Evolutionary conservation across 2,329 filamentous ascomycete species (phyloP).

Genomic region (Celoporthe dispersa): DNA sequence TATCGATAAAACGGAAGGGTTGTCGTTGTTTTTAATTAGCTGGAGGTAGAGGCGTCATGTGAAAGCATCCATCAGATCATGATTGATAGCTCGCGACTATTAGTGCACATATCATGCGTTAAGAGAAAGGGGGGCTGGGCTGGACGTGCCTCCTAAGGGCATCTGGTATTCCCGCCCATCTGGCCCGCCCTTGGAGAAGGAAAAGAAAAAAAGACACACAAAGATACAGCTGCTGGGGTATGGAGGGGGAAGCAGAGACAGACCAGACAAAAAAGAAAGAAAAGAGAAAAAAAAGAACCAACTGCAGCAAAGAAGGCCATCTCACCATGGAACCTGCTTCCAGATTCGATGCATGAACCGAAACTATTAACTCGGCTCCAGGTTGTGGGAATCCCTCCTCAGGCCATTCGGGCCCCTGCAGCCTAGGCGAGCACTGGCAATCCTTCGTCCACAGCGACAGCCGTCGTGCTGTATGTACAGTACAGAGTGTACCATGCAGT

Average conservation of each 20-base stretch:
- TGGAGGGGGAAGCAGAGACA: not conserved
- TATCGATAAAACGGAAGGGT: not conserved
- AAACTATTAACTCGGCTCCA: slow-evolving; percentile 9
- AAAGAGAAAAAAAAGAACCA: not conserved
- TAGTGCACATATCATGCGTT: not conserved
- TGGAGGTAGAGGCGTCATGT: not conserved
- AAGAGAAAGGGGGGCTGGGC: not conserved
- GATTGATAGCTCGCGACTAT: not conserved
- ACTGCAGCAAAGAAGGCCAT: not conserved
- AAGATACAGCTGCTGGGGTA: not conserved
- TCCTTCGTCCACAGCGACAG: not conserved
- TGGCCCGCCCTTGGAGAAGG: not conserved
- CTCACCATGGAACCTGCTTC: not conserved
- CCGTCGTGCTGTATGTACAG: not conserved
- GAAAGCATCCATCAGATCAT: not conserved
- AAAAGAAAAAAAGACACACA: not conserved
- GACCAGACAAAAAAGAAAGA: too few relatives aligned
- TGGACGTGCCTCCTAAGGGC: not conserved
- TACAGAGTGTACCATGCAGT: not conserved
- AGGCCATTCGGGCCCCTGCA: not conserved
- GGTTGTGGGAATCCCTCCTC: slow-evolving; percentile 5
- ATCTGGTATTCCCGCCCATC: not conserved
- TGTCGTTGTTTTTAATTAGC: not conserved
- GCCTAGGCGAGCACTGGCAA: not conserved
- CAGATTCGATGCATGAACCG: slow-evolving; percentile 8